A percentile compares a stretch with the other conserved stretches of the same genome.
These are phyloP conservation scores for Przewalskia tangutica DNA, from an alignment of 257 asterid genomes.

Conservation along the genomic window DNA sequence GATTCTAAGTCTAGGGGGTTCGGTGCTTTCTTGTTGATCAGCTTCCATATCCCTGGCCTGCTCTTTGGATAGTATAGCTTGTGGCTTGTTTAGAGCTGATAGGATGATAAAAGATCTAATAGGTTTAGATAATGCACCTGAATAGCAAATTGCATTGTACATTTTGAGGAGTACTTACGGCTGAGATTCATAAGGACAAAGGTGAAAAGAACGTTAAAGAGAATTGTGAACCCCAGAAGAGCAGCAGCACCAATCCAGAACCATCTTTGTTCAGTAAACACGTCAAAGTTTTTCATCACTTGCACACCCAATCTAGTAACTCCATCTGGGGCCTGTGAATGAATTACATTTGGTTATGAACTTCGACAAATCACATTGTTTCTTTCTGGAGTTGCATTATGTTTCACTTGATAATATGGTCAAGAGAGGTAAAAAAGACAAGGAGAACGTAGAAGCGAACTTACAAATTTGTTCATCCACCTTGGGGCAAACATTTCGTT, in stretches of 20 bases:
- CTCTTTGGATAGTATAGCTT: conserved; percentile 79
- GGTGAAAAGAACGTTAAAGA: conserved; percentile 45
- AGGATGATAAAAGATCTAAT: not conserved
- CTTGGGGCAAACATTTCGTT: conserved; percentile 58
- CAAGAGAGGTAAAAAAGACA: not conserved
- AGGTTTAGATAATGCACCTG: not conserved
- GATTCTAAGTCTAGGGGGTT: conserved; percentile 35
- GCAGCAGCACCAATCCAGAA: conserved; percentile 58
- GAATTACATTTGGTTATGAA: not conserved
- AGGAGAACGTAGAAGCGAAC: conserved; percentile 1
- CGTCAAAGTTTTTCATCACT: conserved; percentile 30
- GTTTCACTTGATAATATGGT: not conserved
- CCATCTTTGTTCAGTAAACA: conserved; percentile 40
- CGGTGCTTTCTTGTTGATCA: conserved; percentile 29
- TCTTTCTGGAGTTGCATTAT: not conserved
- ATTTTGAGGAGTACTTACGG: conserved; percentile 27
- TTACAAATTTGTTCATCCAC: conserved; percentile 41
- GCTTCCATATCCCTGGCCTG: conserved; percentile 58
- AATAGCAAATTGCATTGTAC: not conserved
- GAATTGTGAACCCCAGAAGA: conserved; percentile 35
- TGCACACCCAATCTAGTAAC: conserved; percentile 30
- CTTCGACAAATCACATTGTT: not conserved
- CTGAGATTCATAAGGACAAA: conserved; percentile 44
- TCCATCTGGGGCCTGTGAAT: conserved; percentile 27
- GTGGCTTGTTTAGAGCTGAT: conserved; percentile 76